Percentiles rank a stretch among this genome's conserved stretches.
Conservation (phyloP, 2,329 filamentous ascomycete genomes). For the Moelleriella libera region DNA sequence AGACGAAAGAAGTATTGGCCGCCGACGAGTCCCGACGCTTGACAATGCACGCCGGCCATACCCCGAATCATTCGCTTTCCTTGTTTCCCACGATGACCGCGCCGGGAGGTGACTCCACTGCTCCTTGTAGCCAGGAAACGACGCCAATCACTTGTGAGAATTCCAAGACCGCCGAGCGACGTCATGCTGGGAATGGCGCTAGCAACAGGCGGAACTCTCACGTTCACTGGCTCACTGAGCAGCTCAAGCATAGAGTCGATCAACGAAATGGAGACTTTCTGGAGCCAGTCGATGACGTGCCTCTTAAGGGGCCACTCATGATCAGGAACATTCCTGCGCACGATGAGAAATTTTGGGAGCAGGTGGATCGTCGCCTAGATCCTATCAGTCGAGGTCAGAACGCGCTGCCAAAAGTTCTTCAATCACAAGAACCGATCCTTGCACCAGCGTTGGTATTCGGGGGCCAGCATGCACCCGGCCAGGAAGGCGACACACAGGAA, state of each 20-base stretch:
- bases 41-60: conserved; percentile 49
- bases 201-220: not conserved
- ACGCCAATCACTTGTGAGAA: conserved; percentile 10
- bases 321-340: conserved; percentile 40
- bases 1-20: conserved; percentile 29
- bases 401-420: conserved; percentile 29
- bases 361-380: conserved; percentile 36
- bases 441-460: not conserved
- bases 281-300: conserved; percentile 28
- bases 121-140: conserved; percentile 13
- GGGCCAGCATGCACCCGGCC: not conserved
- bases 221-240: not conserved
- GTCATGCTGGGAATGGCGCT: not conserved
- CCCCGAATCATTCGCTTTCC: conserved; percentile 45
- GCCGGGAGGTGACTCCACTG: conserved; percentile 17
- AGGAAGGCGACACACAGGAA: conserved; percentile 6
- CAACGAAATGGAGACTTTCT: conserved; percentile 13
- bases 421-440: not conserved
- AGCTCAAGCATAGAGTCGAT: not conserved
- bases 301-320: conserved; percentile 37
- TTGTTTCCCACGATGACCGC: conserved; percentile 29
- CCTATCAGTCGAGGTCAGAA: conserved; percentile 31
- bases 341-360: conserved; percentile 38
- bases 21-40: conserved; percentile 36
- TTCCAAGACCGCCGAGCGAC: not conserved